A percentile compares a stretch with the other conserved stretches of the same genome.
These are phyloP conservation scores for Aspergillus fumigatiaffinis DNA, from an alignment of 2,329 filamentous ascomycete species.

Conservation along the genomic window DNA sequence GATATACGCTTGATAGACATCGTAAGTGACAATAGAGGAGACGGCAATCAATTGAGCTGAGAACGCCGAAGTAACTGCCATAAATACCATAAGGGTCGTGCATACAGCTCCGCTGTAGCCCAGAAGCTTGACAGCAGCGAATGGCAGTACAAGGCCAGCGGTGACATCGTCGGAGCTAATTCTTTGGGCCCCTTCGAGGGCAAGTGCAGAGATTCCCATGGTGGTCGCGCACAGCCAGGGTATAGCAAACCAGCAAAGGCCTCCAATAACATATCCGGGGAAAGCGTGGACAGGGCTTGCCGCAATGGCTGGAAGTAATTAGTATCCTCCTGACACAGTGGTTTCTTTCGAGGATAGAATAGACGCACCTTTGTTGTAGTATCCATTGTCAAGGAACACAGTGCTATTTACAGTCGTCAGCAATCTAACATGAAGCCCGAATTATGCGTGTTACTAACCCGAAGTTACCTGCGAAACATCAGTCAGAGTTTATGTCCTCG, in stretches of 20 bases:
- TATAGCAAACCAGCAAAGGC: conserved; percentile 87
- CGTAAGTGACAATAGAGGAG: conserved; percentile 83
- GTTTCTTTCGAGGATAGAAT: no score
- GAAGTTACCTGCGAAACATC: conserved; percentile 23
- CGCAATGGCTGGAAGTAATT: conserved; percentile 62
- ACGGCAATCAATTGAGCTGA: conserved; percentile 83
- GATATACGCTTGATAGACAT: conserved; percentile 83
- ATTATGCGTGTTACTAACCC: conserved; percentile 15
- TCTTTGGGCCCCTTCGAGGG: conserved; percentile 70
- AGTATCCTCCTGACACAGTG: neutral
- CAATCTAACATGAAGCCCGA: neutral
- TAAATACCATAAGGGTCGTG: conserved; percentile 77
- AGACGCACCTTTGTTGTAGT: conserved; percentile 69
- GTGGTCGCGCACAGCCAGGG: conserved; percentile 87
- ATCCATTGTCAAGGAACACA: conserved; percentile 80
- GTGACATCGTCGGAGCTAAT: conserved; percentile 72
- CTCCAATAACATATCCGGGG: conserved; percentile 82
- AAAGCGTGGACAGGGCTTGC: conserved; percentile 80
- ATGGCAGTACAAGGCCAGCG: conserved; percentile 78
- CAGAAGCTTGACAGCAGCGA: conserved; percentile 77
- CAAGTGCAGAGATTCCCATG: conserved; percentile 77
- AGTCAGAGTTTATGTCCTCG: neutral
- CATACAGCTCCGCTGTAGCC: conserved; percentile 76
- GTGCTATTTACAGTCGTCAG: conserved; percentile 45
- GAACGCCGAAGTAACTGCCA: conserved; percentile 82